These are phyloP conservation scores for Bremia lactucae DNA, from an alignment of 352 stramenopile species.

Conservation along the genomic window DNA sequence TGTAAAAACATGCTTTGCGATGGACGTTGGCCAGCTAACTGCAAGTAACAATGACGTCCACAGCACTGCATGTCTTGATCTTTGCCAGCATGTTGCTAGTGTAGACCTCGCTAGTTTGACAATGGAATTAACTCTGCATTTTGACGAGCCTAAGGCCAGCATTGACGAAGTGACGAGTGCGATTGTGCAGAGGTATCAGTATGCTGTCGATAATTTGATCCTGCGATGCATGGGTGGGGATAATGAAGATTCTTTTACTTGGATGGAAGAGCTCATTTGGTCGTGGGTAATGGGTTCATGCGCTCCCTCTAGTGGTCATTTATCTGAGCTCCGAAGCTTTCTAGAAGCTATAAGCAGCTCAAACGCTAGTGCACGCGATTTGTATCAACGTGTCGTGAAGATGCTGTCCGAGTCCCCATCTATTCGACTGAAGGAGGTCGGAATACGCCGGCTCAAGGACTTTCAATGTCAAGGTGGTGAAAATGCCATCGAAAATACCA, in stretches of 20 bases:
- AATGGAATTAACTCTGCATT: slow-evolving; percentile 22
- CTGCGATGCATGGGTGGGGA: slow-evolving; percentile 6
- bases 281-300: slow-evolving; percentile 12
- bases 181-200: slow-evolving; percentile 17
- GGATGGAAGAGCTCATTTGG: slow-evolving; percentile 15
- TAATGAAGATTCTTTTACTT: slow-evolving; percentile 4
- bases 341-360: slow-evolving; percentile 1
- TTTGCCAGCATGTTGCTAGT: slow-evolving; percentile 15
- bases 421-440: slow-evolving; percentile 23
- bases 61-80: slow-evolving; percentile 6
- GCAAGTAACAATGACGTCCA: slow-evolving; percentile 9
- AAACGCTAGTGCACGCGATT: not conserved
- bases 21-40: slow-evolving; percentile 17
- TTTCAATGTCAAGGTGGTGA: slow-evolving; percentile 10
- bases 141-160: slow-evolving; percentile 9
- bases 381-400: slow-evolving; percentile 17
- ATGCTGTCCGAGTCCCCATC: slow-evolving; percentile 25
- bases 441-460: slow-evolving; percentile 9
- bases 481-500: slow-evolving; percentile 2
- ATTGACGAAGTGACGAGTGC: slow-evolving; percentile 3
- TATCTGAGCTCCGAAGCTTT: slow-evolving; percentile 9
- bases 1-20: slow-evolving; percentile 19
- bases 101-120: slow-evolving; percentile 21
- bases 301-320: slow-evolving; percentile 1
- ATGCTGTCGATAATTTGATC: slow-evolving; percentile 5